phyloP scores from a whole-genome alignment of 2,329 filamentous ascomycete genomes.

The Mycocentrospora acerina region DNA sequence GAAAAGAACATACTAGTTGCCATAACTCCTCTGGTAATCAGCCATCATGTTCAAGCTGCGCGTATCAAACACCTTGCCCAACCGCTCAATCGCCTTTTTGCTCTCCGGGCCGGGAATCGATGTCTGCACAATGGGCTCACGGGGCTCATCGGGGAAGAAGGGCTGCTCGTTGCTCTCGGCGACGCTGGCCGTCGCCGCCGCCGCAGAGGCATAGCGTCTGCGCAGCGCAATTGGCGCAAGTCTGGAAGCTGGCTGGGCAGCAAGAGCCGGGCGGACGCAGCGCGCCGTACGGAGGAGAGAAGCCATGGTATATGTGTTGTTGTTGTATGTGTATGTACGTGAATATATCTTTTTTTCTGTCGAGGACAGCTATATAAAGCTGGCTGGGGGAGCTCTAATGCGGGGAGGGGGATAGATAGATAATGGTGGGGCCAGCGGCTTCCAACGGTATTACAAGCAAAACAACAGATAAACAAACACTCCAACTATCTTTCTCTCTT shows the following conservation, averaged over 20 bases:
- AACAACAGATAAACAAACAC: too few species aligned
- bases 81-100: slow-evolving; percentile 66
- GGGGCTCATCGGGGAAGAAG: slow-evolving; percentile 62
- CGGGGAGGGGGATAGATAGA: too few species aligned
- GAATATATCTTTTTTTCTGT: too few species aligned
- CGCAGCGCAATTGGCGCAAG: slow-evolving; percentile 21
- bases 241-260: slow-evolving; percentile 16
- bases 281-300: slow-evolving; percentile 32
- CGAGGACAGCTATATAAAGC: too few species aligned
- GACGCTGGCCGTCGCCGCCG: slow-evolving; percentile 32
- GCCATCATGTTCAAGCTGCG: slow-evolving; percentile 70
- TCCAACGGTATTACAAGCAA: too few species aligned
- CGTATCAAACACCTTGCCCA: slow-evolving; percentile 81
- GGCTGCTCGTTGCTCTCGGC: slow-evolving; percentile 45
- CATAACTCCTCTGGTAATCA: slow-evolving; percentile 47
- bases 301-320: slow-evolving; percentile 26
- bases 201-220: slow-evolving; percentile 36
- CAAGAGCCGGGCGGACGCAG: slow-evolving; percentile 18
- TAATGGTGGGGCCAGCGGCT: too few species aligned
- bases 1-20: slow-evolving; percentile 65
- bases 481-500: too few species aligned
- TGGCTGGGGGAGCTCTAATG: too few species aligned
- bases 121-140: slow-evolving; percentile 56
- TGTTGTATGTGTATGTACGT: too few species aligned
- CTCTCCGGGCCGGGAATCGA: slow-evolving; percentile 75